Conservation (phyloP, 805 yeast species). For the Millerago galiae region DNA sequence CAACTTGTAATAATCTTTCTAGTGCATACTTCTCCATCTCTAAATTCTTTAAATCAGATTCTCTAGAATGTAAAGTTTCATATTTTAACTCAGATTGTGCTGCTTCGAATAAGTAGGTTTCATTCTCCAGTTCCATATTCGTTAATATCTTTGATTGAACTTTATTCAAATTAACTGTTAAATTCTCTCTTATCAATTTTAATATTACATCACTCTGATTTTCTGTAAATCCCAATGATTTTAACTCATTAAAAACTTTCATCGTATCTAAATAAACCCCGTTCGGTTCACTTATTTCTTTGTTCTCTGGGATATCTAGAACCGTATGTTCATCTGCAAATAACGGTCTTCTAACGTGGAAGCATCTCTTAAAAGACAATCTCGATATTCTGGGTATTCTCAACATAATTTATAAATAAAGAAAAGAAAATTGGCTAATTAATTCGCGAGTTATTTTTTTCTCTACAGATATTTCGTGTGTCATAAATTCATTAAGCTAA, state of each 20-base stretch:
- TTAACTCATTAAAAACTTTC: slow-evolving; percentile 47
- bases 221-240: slow-evolving; percentile 50
- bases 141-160: slow-evolving; percentile 30
- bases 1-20: slow-evolving; percentile 63
- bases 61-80: slow-evolving; percentile 70
- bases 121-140: slow-evolving; percentile 74
- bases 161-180: slow-evolving; percentile 27
- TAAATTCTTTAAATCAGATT: slow-evolving; percentile 58
- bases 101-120: slow-evolving; percentile 81
- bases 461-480: no score
- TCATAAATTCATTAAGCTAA: slow-evolving; percentile 25
- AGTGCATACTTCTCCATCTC: slow-evolving; percentile 61
- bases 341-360: no score
- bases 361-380: no score
- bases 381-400: no score
- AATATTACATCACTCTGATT: slow-evolving; percentile 57
- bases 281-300: neutral
- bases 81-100: slow-evolving; percentile 83
- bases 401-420: no score
- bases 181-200: slow-evolving; percentile 31
- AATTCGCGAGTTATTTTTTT: neutral
- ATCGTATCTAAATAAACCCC: slow-evolving; percentile 50
- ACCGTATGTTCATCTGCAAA: neutral
- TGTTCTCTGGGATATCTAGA: slow-evolving; percentile 1
- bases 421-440: no score